A percentile compares a stretch with the other conserved stretches of the same genome.
These are phyloP conservation scores for Acacia concinna DNA, from an alignment of 331 rosid genomes.

Conservation along the genomic window DNA sequence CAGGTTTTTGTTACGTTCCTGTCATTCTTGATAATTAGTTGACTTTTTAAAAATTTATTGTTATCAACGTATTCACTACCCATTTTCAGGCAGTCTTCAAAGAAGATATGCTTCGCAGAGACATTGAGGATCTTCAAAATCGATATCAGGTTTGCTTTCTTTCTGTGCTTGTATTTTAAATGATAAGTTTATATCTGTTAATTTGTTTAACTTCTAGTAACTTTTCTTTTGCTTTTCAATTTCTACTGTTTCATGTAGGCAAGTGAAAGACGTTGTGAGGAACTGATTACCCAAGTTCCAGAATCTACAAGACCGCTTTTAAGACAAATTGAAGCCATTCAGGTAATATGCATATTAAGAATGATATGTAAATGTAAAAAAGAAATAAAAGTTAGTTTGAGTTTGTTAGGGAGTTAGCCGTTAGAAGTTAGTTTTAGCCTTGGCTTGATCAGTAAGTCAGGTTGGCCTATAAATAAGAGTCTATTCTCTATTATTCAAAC, in stretches of 20 bases:
- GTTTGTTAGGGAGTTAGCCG: too few species aligned
- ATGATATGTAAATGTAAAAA: too few species aligned
- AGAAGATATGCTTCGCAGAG: slow-evolving; percentile 91
- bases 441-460: too few species aligned
- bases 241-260: slow-evolving; percentile 56
- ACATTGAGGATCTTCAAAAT: slow-evolving; percentile 91
- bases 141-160: slow-evolving; percentile 78
- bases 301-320: slow-evolving; percentile 96
- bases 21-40: slow-evolving; percentile 27
- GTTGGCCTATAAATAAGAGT: too few species aligned
- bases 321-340: slow-evolving; percentile 98
- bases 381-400: too few species aligned
- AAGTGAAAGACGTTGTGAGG: slow-evolving; percentile 95
- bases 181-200: slow-evolving; percentile 13
- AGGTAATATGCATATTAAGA: slow-evolving; percentile 51
- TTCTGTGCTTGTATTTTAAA: slow-evolving; percentile 26
- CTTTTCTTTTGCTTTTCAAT: slow-evolving; percentile 27
- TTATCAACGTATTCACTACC: slow-evolving; percentile 20
- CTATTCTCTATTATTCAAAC: too few species aligned
- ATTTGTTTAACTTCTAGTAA: slow-evolving; percentile 22
- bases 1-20: slow-evolving; percentile 63
- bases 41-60: slow-evolving; percentile 24
- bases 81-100: slow-evolving; percentile 73
- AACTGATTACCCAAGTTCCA: slow-evolving; percentile 88
- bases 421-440: too few species aligned